Base-by-base conservation (phyloP, 495 filamentous ascomycete genomes). In the Thozetella sp. region DNA sequence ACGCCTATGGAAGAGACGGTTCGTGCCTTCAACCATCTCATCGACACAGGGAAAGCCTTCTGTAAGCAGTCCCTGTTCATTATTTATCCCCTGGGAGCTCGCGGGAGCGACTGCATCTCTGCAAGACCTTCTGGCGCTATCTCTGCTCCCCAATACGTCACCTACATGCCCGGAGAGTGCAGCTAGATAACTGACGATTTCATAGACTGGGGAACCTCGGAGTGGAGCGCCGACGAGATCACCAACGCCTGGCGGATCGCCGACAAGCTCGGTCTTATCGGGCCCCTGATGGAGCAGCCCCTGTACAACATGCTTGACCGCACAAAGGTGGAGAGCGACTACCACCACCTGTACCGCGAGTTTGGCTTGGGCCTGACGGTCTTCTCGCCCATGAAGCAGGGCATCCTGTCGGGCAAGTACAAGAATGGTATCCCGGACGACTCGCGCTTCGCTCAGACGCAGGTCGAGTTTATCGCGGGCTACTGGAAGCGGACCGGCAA, bases 361-460 rank as follows among this genome's bases (percentile, higher is more conserved):
- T 83, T 85, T 60, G 84, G 89, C 2, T 75, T 91, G 0, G 91
- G 91, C 2, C 73, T 95, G 57, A 93, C 92, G 6, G 82, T 85
- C 20, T 94, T 88, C 73, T 88, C 82, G 9, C 91, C 92, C 1
- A 70, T 96, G 51, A 85, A 87, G 64, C 80, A 82, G 40, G 92
- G 92, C 9, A 74, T 94, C 50, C 75, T 95, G 58, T 91, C 88
- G 0, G 92, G 91, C 6, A 96, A 95, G 76, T 95, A 96, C 73
- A 90, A 90, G 70, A 77, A 89, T 56, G 84, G 83, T 25, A 77
- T 88, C 25, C 87, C 87, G 0, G 70, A 80, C 17, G 82, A 80
- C 63, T 83, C 81, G 2, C 76, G 87, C 30, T 77, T 86, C 43
- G 79, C 77, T 9, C 74, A 73, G 56, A 72, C 73, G 40, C 60